phyloP scores from a whole-genome alignment of 768 basidiomycete species.

The Podaxis sp. region DNA sequence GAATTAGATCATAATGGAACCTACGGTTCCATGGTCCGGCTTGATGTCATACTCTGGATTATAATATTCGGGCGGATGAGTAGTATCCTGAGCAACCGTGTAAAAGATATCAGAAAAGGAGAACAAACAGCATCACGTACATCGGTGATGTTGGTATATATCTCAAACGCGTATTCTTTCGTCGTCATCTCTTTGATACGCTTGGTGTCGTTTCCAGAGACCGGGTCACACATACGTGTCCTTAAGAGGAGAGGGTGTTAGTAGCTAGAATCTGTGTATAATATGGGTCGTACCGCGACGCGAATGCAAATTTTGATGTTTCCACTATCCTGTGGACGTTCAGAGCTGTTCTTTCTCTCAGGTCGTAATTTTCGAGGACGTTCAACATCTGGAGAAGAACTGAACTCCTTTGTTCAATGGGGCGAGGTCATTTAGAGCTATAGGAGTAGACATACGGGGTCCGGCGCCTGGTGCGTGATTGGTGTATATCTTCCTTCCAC shows the following conservation, averaged over 20 bases:
- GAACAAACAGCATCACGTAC: constrained; percentile 37
- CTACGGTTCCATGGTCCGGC: constrained; percentile 85
- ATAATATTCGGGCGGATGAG: constrained; percentile 83
- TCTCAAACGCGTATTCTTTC: constrained; percentile 62
- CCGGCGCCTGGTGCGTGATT: constrained; percentile 85
- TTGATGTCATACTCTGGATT: constrained; percentile 76
- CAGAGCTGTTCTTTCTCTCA: constrained; percentile 54
- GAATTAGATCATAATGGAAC: constrained; percentile 22
- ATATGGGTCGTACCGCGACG: constrained; percentile 37
- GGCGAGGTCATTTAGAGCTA: background rate
- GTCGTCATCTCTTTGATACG: constrained; percentile 66
- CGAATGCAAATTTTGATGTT: constrained; percentile 73
- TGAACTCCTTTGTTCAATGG: constrained; percentile 16
- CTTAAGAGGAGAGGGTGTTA: constrained; percentile 33
- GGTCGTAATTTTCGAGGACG: constrained; percentile 72
- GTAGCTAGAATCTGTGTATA: background rate
- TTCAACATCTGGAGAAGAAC: constrained; percentile 94
- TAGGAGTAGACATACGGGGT: constrained; percentile 43
- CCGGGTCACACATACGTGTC: constrained; percentile 81
- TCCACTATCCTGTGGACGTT: constrained; percentile 84
- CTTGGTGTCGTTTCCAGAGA: constrained; percentile 54
- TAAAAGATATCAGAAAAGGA: background rate
- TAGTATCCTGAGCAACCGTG: constrained; percentile 55
- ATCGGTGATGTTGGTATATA: constrained; percentile 77
- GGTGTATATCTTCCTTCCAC: constrained; percentile 79